Conservation (phyloP, 306 rosid species). For the Arachis hypogaea region DNA sequence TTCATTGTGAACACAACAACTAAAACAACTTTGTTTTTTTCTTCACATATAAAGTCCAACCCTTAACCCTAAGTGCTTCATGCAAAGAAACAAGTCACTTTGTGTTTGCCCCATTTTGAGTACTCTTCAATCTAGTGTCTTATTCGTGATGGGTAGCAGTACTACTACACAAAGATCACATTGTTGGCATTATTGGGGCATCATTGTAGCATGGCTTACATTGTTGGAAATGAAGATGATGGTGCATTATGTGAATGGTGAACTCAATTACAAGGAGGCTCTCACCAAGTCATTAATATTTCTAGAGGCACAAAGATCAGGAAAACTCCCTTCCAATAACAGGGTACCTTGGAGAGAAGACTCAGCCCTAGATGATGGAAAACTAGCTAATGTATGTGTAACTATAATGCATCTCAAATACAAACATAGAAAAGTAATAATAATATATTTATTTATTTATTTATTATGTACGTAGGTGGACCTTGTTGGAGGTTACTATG, state of each 20-base stretch:
- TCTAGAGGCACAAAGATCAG: slow-evolving; percentile 95
- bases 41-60: slow-evolving; percentile 33
- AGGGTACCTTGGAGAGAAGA: slow-evolving; percentile 91
- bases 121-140: background rate
- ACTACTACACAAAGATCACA: slow-evolving; percentile 34
- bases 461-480: slow-evolving; percentile 51
- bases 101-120: background rate
- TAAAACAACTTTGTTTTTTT: background rate
- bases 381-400: slow-evolving; percentile 50
- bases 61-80: background rate
- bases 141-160: slow-evolving; percentile 31
- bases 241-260: slow-evolving; percentile 40
- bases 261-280: slow-evolving; percentile 75
- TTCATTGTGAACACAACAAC: slow-evolving; percentile 23
- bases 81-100: slow-evolving; percentile 1
- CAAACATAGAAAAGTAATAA: background rate
- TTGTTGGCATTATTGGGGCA: slow-evolving; percentile 39
- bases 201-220: slow-evolving; percentile 57
- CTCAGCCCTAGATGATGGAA: slow-evolving; percentile 82
- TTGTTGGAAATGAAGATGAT: slow-evolving; percentile 48
- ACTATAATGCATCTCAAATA: too few species aligned
- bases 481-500: slow-evolving; percentile 90
- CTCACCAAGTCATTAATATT: slow-evolving; percentile 81
- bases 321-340: slow-evolving; percentile 74
- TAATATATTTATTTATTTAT: background rate